These are phyloP conservation scores for Kwoniella sp. DNA, from an alignment of 768 basidiomycete genomes.

Conservation along the genomic window DNA sequence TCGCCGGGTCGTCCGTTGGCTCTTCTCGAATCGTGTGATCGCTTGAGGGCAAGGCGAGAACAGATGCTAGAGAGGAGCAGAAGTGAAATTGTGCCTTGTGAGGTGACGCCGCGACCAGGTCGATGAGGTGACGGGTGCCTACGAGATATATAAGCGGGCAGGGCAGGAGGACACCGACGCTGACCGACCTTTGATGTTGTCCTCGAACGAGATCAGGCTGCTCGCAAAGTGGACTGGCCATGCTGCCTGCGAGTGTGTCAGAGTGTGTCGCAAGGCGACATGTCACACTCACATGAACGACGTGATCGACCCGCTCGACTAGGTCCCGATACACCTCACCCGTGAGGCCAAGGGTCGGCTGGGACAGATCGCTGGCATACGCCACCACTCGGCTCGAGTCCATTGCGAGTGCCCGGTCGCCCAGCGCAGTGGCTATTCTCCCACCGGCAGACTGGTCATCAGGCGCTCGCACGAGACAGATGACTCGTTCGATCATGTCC, in stretches of 20 bases:
- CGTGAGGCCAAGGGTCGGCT: constrained; percentile 25
- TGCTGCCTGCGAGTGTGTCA: too few relatives aligned
- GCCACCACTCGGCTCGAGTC: too few relatives aligned
- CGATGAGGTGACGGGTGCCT: constrained; percentile 34
- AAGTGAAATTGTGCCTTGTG: constrained; percentile 28
- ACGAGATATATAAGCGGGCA: not conserved
- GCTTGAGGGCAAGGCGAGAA: constrained; percentile 14
- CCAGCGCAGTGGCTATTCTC: too few relatives aligned
- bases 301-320: constrained; percentile 12
- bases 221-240: constrained; percentile 48
- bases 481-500: constrained; percentile 16
- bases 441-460: too few relatives aligned
- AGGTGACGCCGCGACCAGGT: constrained; percentile 9
- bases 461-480: constrained; percentile 44
- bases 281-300: constrained; percentile 37
- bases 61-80: constrained; percentile 48
- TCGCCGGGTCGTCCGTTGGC: constrained; percentile 31
- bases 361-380: constrained; percentile 20
- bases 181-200: constrained; percentile 37
- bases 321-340: constrained; percentile 13
- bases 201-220: constrained; percentile 41
- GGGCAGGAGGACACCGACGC: too few relatives aligned
- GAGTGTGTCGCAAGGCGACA: not conserved
- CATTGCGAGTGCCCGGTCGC: too few relatives aligned
- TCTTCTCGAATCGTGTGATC: constrained; percentile 28